Evolutionary conservation across 2,329 filamentous ascomycete species (phyloP).

Genomic region (Diplodia scrobiculata): DNA sequence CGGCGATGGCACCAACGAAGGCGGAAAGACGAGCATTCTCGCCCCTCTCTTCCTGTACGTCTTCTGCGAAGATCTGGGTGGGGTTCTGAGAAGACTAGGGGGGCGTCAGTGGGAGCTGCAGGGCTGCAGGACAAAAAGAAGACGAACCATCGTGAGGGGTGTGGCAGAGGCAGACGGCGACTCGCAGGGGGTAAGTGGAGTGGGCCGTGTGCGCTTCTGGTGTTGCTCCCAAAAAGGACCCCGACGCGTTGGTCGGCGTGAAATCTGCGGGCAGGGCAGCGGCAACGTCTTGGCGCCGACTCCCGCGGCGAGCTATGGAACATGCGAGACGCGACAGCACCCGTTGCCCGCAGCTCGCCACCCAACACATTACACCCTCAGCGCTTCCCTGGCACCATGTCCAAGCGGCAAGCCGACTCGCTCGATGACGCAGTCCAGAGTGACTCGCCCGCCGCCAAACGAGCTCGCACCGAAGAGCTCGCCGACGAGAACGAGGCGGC

Average conservation of each 20-base stretch:
- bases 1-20: slow-evolving; percentile 96
- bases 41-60: slow-evolving; percentile 95
- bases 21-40: slow-evolving; percentile 98
- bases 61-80: slow-evolving; percentile 96
- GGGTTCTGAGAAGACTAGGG: slow-evolving; percentile 62
- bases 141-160: slow-evolving; percentile 26
- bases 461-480: slow-evolving; percentile 50
- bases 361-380: background rate
- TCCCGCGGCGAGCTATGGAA: slow-evolving; percentile 28
- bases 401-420: slow-evolving; percentile 52
- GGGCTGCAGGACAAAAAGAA: background rate
- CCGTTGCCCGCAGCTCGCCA: background rate
- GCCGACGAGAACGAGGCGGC: slow-evolving; percentile 38
- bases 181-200: slow-evolving; percentile 21
- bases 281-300: slow-evolving; percentile 37
- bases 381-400: slow-evolving; percentile 40
- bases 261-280: slow-evolving; percentile 30
- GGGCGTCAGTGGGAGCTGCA: slow-evolving; percentile 14
- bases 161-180: slow-evolving; percentile 18
- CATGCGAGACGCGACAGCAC: slow-evolving; percentile 5
- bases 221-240: slow-evolving; percentile 22
- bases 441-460: slow-evolving; percentile 54
- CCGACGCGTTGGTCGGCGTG: slow-evolving; percentile 28
- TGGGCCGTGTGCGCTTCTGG: slow-evolving; percentile 28
- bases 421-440: slow-evolving; percentile 47